Conservation (phyloP, 495 filamentous ascomycete species). For the Monascus purpureus region DNA sequence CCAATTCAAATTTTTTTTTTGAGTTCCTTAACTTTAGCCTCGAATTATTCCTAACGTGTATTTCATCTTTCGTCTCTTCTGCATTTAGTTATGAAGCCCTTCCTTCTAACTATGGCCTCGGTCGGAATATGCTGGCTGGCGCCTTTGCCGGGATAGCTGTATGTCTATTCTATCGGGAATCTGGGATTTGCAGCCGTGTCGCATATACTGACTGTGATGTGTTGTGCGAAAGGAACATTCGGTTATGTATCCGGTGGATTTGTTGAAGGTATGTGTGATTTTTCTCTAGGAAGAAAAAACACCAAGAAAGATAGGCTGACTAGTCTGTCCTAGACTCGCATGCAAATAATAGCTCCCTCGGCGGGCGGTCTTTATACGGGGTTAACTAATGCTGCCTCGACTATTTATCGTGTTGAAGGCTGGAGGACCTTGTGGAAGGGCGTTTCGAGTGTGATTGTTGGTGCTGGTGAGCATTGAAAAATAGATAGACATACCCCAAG, state of each 20-base stretch:
- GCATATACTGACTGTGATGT: constrained; percentile 7
- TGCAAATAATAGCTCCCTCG: constrained; percentile 88
- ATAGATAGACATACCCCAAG: not conserved
- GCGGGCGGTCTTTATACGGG: constrained; percentile 79
- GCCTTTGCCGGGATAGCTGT: constrained; percentile 97
- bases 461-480: constrained; percentile 54
- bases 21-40: too few species aligned
- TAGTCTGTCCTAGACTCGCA: constrained; percentile 58
- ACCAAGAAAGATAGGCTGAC: constrained; percentile 3
- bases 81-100: constrained; percentile 51
- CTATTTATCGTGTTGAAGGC: constrained; percentile 82
- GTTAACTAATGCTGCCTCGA: constrained; percentile 79
- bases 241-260: constrained; percentile 96
- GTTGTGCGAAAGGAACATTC: constrained; percentile 55
- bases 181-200: not conserved
- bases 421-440: constrained; percentile 88
- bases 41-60: too few species aligned
- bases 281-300: not conserved
- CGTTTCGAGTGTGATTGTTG: constrained; percentile 88
- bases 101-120: constrained; percentile 53
- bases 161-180: constrained; percentile 16
- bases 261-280: constrained; percentile 67
- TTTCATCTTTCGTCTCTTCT: too few species aligned
- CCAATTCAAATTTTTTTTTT: constrained; percentile 1
- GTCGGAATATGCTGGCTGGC: constrained; percentile 77